Conservation (phyloP, 768 basidiomycete species). For the Boletellus ananas region DNA sequence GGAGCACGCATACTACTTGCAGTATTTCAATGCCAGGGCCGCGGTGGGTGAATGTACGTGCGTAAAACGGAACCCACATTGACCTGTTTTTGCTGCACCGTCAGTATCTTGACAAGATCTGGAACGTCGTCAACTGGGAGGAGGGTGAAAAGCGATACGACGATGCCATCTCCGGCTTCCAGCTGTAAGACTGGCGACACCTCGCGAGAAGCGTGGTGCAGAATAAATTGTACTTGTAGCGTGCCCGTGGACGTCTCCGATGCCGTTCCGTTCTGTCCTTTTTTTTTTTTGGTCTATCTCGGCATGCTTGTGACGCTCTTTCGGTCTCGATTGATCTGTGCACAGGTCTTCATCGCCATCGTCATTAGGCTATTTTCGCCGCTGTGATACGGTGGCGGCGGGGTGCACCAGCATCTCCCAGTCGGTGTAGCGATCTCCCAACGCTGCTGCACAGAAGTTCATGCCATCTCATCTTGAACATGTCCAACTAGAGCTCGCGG, state of each 20-base stretch:
- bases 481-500: too few relatives aligned
- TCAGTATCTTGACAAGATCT: conserved; percentile 74
- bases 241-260: background rate
- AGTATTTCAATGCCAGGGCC: conserved; percentile 93
- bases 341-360: too few relatives aligned
- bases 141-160: conserved; percentile 69
- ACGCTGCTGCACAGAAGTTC: too few relatives aligned
- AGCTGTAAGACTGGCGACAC: conserved; percentile 30
- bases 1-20: conserved; percentile 97
- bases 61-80: background rate
- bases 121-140: conserved; percentile 67
- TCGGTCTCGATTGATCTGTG: too few relatives aligned
- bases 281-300: too few relatives aligned
- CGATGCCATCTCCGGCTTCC: conserved; percentile 38
- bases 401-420: too few relatives aligned
- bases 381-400: too few relatives aligned
- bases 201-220: background rate
- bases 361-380: too few relatives aligned
- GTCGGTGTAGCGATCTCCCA: too few relatives aligned
- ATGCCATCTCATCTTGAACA: too few relatives aligned
- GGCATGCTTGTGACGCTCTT: too few relatives aligned
- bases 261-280: too few relatives aligned
- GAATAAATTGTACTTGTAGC: conserved; percentile 8
- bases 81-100: background rate
- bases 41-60: conserved; percentile 55